Evolutionary conservation across 1,284 basidiomycete genomes (phyloP).

Genomic region (Ganoderma multipileum): DNA sequence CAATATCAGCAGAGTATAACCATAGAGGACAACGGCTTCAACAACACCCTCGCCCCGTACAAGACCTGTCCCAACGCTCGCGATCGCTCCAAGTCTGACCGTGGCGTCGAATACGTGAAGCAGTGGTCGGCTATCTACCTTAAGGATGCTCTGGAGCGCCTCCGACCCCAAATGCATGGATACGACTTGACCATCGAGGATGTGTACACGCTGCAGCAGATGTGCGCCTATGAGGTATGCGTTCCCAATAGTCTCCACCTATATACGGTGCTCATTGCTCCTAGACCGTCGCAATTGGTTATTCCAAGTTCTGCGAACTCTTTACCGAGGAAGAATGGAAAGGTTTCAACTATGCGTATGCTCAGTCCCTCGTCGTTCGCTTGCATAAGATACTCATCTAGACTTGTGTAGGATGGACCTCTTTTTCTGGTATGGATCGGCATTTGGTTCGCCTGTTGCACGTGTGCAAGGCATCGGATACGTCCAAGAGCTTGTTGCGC

Average conservation of each 20-base stretch:
- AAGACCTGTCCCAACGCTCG: conserved; percentile 73
- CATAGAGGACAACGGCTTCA: conserved; percentile 75
- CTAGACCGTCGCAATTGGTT: conserved; percentile 89
- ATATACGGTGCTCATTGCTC: neutral
- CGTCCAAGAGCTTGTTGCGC: conserved; percentile 81
- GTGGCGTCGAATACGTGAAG: conserved; percentile 61
- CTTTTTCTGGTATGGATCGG: conserved; percentile 68
- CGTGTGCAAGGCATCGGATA: conserved; percentile 87
- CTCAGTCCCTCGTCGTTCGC: conserved; percentile 18
- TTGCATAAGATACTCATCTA: neutral
- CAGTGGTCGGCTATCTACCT: conserved; percentile 80
- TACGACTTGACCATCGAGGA: conserved; percentile 76
- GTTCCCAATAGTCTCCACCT: neutral
- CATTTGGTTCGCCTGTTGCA: conserved; percentile 80
- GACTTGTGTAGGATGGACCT: conserved; percentile 43
- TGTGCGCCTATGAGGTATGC: conserved; percentile 84
- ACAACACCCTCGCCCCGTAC: conserved; percentile 83
- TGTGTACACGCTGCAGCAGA: conserved; percentile 75
- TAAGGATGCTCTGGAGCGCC: conserved; percentile 65
- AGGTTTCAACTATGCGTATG: conserved; percentile 85
- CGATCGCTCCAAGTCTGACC: conserved; percentile 55
- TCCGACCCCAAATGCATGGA: conserved; percentile 67
- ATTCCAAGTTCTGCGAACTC: conserved; percentile 87
- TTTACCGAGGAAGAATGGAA: conserved; percentile 93
- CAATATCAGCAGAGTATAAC: conserved; percentile 86